Percentiles rank a stretch among this genome's conserved stretches.
Evolutionary conservation across 2,329 filamentous ascomycete genomes (phyloP).

Genomic region (Verticillium albo-atrum): DNA sequence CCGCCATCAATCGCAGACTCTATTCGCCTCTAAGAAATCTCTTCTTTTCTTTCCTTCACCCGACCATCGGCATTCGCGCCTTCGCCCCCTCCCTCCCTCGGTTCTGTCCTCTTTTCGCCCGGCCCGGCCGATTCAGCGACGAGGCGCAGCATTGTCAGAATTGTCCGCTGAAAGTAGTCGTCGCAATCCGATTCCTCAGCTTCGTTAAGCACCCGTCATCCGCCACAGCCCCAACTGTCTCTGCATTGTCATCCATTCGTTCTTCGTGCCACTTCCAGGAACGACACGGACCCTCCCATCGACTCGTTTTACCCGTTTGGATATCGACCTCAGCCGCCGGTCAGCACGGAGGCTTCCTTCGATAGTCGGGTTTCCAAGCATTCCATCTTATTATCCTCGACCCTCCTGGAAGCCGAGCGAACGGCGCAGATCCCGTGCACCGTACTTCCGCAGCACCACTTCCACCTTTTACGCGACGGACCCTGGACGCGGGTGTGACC

Average conservation of each 20-base stretch:
- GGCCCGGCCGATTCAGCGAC: not conserved
- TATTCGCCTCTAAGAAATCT: constrained; percentile 1
- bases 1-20: not conserved
- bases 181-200: not conserved
- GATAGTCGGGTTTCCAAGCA: not conserved
- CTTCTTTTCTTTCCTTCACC: not conserved
- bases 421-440: constrained; percentile 1
- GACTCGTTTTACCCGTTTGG: not conserved
- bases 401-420: constrained; percentile 9
- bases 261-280: not conserved
- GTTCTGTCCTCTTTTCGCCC: not conserved
- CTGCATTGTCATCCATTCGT: not conserved
- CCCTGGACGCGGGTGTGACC: constrained; percentile 1
- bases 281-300: not conserved
- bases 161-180: not conserved
- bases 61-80: not conserved
- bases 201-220: not conserved
- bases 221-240: not conserved
- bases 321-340: not conserved
- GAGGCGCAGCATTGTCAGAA: constrained; percentile 1
- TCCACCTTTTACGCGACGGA: not conserved
- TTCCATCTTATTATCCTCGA: not conserved
- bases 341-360: not conserved
- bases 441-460: not conserved
- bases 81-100: not conserved